Conservation (phyloP, 1,284 basidiomycete genomes). For the Paramarasmius palmivorus region DNA sequence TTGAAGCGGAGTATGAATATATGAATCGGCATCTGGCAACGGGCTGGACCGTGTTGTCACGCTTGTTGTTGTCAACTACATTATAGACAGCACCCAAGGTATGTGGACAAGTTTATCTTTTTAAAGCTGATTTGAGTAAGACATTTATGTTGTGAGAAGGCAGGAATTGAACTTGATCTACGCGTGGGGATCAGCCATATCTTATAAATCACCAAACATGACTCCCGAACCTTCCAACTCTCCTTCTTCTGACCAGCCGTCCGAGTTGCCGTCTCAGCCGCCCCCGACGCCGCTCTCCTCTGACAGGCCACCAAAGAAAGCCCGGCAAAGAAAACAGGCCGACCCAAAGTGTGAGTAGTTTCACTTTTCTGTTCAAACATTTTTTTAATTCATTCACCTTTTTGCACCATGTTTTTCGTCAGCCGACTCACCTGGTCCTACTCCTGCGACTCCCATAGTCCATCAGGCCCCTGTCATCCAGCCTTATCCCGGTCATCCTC, state of each 20-base stretch:
- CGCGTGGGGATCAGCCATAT: background rate
- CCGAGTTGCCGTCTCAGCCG: constrained; percentile 35
- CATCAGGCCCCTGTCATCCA: constrained; percentile 47
- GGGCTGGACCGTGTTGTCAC: no score
- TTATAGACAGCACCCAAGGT: no score
- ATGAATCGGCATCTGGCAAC: constrained; percentile 8
- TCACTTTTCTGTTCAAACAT: constrained; percentile 14
- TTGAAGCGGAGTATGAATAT: constrained; percentile 8
- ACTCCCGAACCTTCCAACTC: constrained; percentile 30
- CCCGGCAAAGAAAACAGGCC: constrained; percentile 49
- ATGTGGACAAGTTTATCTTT: background rate
- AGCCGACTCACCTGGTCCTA: constrained; percentile 29
- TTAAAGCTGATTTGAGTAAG: constrained; percentile 3
- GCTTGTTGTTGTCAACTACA: no score
- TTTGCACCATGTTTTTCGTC: constrained; percentile 13
- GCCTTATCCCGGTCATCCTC: constrained; percentile 47
- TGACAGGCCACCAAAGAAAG: constrained; percentile 35
- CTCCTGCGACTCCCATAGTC: constrained; percentile 21
- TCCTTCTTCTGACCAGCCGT: constrained; percentile 19
- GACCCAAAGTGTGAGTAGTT: constrained; percentile 23
- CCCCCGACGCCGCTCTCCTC: constrained; percentile 41
- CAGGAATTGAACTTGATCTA: background rate
- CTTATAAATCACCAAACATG: constrained; percentile 31
- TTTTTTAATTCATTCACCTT: constrained; percentile 20
- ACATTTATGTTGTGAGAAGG: constrained; percentile 1